A percentile compares a stretch with the other conserved stretches of the same genome.
Conservation (phyloP, 164 flowering plant genomes). For the Kingdonia uniflora region DNA sequence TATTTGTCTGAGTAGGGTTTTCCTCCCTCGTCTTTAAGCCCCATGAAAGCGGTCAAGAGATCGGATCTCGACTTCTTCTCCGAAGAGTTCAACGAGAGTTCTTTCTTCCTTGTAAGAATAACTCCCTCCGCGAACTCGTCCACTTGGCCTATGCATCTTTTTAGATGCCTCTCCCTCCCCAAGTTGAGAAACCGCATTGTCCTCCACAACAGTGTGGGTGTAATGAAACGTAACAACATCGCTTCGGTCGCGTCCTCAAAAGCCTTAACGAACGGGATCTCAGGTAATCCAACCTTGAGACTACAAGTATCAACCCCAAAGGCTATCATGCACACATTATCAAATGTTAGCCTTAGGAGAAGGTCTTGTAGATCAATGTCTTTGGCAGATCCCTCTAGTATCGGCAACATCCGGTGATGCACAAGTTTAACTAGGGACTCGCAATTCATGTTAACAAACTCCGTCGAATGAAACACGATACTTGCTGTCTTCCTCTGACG, state of each 20-base stretch:
- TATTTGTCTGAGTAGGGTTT: too few relatives aligned
- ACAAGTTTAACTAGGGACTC: too few relatives aligned
- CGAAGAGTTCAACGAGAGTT: too few relatives aligned
- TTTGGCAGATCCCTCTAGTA: neutral
- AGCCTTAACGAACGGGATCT: constrained; percentile 1
- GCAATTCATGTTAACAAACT: too few relatives aligned
- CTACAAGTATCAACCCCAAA: constrained; percentile 3
- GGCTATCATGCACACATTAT: neutral
- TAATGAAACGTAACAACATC: neutral
- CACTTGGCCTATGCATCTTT: too few relatives aligned
- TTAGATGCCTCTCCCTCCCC: constrained; percentile 2
- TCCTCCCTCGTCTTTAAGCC: too few relatives aligned
- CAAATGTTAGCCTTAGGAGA: neutral
- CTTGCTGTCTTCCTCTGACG: neutral
- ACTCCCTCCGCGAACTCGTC: too few relatives aligned
- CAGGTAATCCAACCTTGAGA: neutral
- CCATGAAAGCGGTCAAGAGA: too few relatives aligned
- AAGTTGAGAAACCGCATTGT: neutral
- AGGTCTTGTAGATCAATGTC: neutral
- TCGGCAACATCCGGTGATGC: neutral
- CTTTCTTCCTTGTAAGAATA: too few relatives aligned
- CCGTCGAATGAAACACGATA: too few relatives aligned
- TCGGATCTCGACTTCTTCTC: too few relatives aligned
- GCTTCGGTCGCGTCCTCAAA: constrained; percentile 1
- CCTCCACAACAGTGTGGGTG: neutral